These are phyloP conservation scores for Teratosphaeria zuluensis DNA, from an alignment of 2,329 filamentous ascomycete species.

Conservation along the genomic window DNA sequence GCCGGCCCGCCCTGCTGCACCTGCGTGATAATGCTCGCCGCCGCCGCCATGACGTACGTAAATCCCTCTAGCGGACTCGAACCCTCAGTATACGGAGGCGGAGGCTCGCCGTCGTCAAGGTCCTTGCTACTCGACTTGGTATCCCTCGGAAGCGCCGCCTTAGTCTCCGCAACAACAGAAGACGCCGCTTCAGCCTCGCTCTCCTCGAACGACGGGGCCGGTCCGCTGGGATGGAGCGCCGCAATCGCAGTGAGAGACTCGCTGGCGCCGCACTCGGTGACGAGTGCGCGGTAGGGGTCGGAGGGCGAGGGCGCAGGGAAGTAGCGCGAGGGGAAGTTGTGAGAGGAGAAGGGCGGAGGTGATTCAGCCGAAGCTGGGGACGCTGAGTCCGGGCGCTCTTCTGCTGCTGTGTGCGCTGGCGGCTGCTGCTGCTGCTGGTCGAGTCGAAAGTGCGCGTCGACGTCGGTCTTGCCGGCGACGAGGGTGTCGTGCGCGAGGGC, in stretches of 20 bases:
- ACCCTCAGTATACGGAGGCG: slow-evolving; percentile 92
- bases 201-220: slow-evolving; percentile 40
- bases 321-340: slow-evolving; percentile 54
- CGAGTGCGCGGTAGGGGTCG: slow-evolving; percentile 37
- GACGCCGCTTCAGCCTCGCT: slow-evolving; percentile 39
- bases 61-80: slow-evolving; percentile 87
- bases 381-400: slow-evolving; percentile 15
- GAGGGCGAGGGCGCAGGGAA: slow-evolving; percentile 41
- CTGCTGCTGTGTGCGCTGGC: background rate
- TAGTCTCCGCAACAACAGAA: slow-evolving; percentile 60
- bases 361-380: slow-evolving; percentile 39
- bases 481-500: slow-evolving; percentile 10
- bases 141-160: slow-evolving; percentile 72
- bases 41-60: slow-evolving; percentile 94
- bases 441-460: slow-evolving; percentile 22
- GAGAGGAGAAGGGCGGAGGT: slow-evolving; percentile 55
- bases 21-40: slow-evolving; percentile 97
- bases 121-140: slow-evolving; percentile 68
- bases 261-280: slow-evolving; percentile 19
- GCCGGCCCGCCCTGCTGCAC: slow-evolving; percentile 84
- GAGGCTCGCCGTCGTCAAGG: slow-evolving; percentile 75
- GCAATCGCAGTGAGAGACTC: slow-evolving; percentile 41
- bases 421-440: slow-evolving; percentile 3
- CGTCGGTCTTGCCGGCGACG: slow-evolving; percentile 18
- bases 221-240: slow-evolving; percentile 15